phyloP scores from a whole-genome alignment of 352 stramenopile genomes.

The Pelagophyceae sp. region DNA sequence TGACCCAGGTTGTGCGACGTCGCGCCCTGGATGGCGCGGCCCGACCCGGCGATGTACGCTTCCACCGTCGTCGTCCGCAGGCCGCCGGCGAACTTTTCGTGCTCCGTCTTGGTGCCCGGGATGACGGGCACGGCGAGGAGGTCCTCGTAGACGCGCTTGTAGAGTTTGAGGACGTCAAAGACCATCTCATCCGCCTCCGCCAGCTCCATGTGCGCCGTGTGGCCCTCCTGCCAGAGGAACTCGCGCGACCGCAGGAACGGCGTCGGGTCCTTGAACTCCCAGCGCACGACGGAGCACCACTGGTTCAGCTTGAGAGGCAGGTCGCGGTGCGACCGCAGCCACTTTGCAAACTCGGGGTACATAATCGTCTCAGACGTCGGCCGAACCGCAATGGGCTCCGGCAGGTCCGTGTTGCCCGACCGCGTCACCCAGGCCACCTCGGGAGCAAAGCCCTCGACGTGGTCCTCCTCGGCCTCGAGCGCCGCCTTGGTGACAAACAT shows the following conservation, averaged over 20 bases:
- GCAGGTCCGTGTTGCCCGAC: conserved; percentile 68
- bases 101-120: conserved; percentile 94
- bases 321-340: conserved; percentile 88
- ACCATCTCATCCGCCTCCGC: conserved; percentile 90
- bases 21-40: conserved; percentile 94
- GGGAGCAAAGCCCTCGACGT: conserved; percentile 96
- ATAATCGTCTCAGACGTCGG: conserved; percentile 99
- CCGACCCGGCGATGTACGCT: conserved; percentile 90
- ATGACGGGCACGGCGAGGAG: conserved; percentile 97
- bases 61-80: conserved; percentile 98
- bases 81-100: conserved; percentile 95
- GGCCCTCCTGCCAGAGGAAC: conserved; percentile 98
- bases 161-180: conserved; percentile 90
- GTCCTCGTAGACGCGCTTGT: conserved; percentile 95
- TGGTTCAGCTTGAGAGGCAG: conserved; percentile 98
- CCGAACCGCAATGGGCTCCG: conserved; percentile 94
- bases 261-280: conserved; percentile 97
- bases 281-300: conserved; percentile 99
- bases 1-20: conserved; percentile 97
- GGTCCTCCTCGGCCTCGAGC: conserved; percentile 95
- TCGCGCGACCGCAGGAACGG: conserved; percentile 96
- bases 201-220: conserved; percentile 94
- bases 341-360: conserved; percentile 95
- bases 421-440: conserved; percentile 99
- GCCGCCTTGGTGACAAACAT: conserved; percentile 94